Base-by-base conservation (phyloP, 1,284 basidiomycete species). In the Ceratobasidium sp. region DNA sequence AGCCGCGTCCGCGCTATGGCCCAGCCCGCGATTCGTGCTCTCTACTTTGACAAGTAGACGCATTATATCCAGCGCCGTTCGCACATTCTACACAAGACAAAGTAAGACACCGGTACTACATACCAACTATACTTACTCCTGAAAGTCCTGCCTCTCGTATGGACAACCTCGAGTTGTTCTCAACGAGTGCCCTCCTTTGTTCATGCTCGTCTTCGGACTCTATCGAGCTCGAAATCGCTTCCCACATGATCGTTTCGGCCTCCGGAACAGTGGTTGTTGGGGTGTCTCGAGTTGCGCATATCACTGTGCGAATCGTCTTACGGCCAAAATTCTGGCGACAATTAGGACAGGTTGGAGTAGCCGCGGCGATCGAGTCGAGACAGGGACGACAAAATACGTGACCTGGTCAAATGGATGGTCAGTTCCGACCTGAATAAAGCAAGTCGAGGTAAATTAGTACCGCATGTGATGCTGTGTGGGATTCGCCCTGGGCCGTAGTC, bases 311-410 rank as follows among this genome's bases (percentile, higher is more conserved):
- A 19, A 69, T 48, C 0, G 51, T 45, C 1, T 44, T 22, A 11
- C 24, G 11, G 8, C 31, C 41, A 44, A 45, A 69, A 8, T 22
- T 14, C 24, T 29, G 19, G 27, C 66, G 66, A 44, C 66, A 69
- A 44, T 56, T 56, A 29, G 66, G 66, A 59, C 66, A 69, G 24
- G 29, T 69, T 22, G 27, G 53, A 22, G 54, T 45, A 14, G 66
- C 57, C 6, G 36, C 4, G 7, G 11, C 15, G 6, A 69, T 33
- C 9, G 66, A 47, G 15, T 56, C 66, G 22, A 69, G 66, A 17
- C 66, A 69, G 29, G 54, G 27, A 9, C 54, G 66, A 48, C 66
- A 69, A 27, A 57, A 69, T 29, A 69, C 66, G 54, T 69, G 66
- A 48, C 66, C 66, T 69, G 4, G 36, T 41, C 0, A 41, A 0